A percentile compares a stretch with the other conserved stretches of the same genome.
Conservation (phyloP, 805 yeast species). For the Suhomyces vadensis region DNA sequence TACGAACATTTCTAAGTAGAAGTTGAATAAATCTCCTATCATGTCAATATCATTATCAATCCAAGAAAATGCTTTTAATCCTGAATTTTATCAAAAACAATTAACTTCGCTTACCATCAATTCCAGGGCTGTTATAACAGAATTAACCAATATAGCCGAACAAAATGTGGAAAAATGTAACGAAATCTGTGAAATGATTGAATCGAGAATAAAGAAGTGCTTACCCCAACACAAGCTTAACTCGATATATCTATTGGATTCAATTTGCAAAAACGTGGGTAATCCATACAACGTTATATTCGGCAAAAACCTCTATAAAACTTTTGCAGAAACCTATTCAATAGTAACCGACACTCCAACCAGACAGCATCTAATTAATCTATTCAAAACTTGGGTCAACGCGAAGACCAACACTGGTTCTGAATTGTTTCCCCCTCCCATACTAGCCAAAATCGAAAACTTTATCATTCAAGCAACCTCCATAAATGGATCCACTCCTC, state of each 20-base stretch:
- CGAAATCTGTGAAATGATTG: constrained; percentile 35
- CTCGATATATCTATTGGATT: constrained; percentile 41
- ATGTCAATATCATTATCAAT: background rate
- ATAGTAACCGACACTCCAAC: constrained; percentile 42
- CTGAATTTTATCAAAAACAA: constrained; percentile 26
- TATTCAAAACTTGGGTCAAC: constrained; percentile 42
- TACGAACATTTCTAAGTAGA: too few species aligned
- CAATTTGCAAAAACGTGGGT: constrained; percentile 44
- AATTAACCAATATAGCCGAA: constrained; percentile 41
- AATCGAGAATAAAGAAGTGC: constrained; percentile 36
- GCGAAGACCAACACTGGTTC: constrained; percentile 36
- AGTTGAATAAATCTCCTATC: too few species aligned
- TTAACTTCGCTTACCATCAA: constrained; percentile 37
- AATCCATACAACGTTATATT: constrained; percentile 44
- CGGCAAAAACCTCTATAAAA: constrained; percentile 32
- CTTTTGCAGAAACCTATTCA: constrained; percentile 40
- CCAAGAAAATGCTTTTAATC: constrained; percentile 3
- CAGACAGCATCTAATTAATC: constrained; percentile 39
- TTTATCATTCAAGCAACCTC: constrained; percentile 42
- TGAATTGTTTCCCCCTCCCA: constrained; percentile 33
- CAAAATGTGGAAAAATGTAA: constrained; percentile 31
- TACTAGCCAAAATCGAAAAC: constrained; percentile 34
- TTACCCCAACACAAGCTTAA: constrained; percentile 39
- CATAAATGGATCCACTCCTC: constrained; percentile 17
- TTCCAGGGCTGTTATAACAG: constrained; percentile 39